Conservation (phyloP, 345 rosid genomes). For the Boechera retrofracta region DNA sequence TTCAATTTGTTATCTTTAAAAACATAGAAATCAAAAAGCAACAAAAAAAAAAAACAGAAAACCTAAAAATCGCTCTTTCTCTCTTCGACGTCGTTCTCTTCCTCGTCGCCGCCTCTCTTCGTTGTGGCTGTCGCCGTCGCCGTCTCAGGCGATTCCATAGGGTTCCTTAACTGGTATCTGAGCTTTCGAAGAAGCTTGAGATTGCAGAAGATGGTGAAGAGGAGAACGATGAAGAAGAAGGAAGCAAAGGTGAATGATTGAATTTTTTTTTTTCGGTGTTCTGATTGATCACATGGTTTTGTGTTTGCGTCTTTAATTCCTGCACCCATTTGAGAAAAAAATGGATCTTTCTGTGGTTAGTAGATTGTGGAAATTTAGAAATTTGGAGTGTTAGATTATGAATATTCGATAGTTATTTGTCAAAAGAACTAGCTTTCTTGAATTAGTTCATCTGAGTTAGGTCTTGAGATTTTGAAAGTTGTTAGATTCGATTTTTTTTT, state of each 20-base stretch:
- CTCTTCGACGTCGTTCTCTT: too few species aligned
- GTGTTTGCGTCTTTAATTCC: too few species aligned
- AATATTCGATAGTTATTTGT: not conserved
- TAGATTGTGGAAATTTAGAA: not conserved
- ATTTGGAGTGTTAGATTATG: not conserved
- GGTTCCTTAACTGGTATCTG: slow-evolving; percentile 18
- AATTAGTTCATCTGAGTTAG: slow-evolving; percentile 25
- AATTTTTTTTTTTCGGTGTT: not conserved
- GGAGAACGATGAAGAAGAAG: slow-evolving; percentile 61
- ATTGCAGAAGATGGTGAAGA: slow-evolving; percentile 49
- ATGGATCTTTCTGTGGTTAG: slow-evolving; percentile 4
- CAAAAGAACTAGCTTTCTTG: slow-evolving; percentile 14
- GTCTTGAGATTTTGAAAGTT: slow-evolving; percentile 5
- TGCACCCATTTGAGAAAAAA: too few species aligned
- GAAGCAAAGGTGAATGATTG: slow-evolving; percentile 53
- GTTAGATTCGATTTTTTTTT: not conserved
- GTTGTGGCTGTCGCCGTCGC: too few species aligned
- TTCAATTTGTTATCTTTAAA: too few species aligned
- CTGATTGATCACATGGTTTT: slow-evolving; percentile 1
- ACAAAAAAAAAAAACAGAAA: too few species aligned
- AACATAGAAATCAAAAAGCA: too few species aligned
- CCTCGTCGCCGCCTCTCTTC: too few species aligned
- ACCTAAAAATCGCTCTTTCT: too few species aligned
- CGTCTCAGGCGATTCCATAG: too few species aligned
- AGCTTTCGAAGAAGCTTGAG: slow-evolving; percentile 45